Base-by-base conservation (phyloP, 2,329 filamentous ascomycete genomes). In the Talaromyces sp. region DNA sequence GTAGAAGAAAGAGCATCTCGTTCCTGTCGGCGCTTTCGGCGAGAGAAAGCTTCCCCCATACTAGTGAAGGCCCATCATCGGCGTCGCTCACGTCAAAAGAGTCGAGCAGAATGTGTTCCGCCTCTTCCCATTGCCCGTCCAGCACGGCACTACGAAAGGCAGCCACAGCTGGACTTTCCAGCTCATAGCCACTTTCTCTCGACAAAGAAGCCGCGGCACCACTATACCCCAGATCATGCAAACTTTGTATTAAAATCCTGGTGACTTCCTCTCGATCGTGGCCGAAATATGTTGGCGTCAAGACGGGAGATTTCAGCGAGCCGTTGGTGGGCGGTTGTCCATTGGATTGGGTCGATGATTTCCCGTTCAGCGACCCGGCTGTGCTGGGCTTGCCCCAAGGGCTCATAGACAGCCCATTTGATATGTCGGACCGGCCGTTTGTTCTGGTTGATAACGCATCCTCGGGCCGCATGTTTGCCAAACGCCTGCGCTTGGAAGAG, bases 261-360 rank as follows among this genome's bases (percentile, higher is more conserved):
- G 93, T 96, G 52, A 98, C 89, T 78, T 99, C 93, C 80, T 96
- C 92, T 72, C 92, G 86, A 72, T 95, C 86, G 72, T 98, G 93
- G 19, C 92, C 93, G 71, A 87, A 89, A 74, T 96, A 98, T 36
- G 80, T 79, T 5, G 79, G 64, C 32, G 71, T 63, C 54, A 69
- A 63, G 44, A 64, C 65, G 5, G 68, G 64, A 11, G 71, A 68
- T 59, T 73, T 75, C 47, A 69, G 68, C 3, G 76, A 71, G 32
- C 78, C 78, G 63, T 78, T 79, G 19, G 72, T 71, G 13, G 75
- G 70, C 33, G 72, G 67, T 30, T 73, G 72, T 30, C 76, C 75
- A 65, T 77, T 78, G 60, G 71, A 73, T 61, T 61, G 65, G 64
- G 67, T 66, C 17, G 59, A 47, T 22, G 81, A 75, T 44, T 84